These are phyloP conservation scores for Fusarium luffae DNA, from an alignment of 2,329 filamentous ascomycete species.

Conservation along the genomic window DNA sequence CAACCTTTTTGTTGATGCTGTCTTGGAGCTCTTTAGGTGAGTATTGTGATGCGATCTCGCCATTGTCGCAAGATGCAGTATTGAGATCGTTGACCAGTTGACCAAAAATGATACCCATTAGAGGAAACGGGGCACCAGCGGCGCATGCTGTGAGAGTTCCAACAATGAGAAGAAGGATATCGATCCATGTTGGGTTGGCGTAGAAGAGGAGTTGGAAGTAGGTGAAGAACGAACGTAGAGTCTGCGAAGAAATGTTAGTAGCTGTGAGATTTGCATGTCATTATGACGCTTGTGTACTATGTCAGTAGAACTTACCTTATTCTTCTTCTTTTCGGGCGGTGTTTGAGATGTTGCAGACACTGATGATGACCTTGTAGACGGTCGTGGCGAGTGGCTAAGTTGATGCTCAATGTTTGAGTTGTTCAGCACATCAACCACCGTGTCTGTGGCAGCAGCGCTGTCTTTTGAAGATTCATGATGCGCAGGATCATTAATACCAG, in stretches of 20 bases:
- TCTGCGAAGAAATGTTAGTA: conserved; percentile 26
- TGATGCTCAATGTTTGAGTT: conserved; percentile 3
- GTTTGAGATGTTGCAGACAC: conserved; percentile 16
- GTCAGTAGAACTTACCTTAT: conserved; percentile 14
- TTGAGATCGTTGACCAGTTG: conserved; percentile 72
- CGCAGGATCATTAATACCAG: background rate
- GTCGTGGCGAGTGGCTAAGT: conserved; percentile 16
- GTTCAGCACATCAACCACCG: conserved; percentile 5
- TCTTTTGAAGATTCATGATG: background rate
- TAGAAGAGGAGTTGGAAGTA: conserved; percentile 60
- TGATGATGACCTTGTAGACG: conserved; percentile 26
- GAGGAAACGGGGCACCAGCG: conserved; percentile 71
- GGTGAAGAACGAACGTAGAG: conserved; percentile 45
- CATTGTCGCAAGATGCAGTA: conserved; percentile 61
- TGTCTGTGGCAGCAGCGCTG: conserved; percentile 7
- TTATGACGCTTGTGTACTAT: background rate
- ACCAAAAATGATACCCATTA: conserved; percentile 73
- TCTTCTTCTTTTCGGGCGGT: conserved; percentile 3
- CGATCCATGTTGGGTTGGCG: conserved; percentile 57
- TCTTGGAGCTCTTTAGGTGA: conserved; percentile 50
- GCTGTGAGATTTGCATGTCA: background rate
- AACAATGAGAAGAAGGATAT: conserved; percentile 55
- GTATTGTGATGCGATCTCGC: conserved; percentile 38
- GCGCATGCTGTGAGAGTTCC: conserved; percentile 61
- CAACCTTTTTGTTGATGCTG: conserved; percentile 66